These are phyloP conservation scores for Thoreauomyces humboldtii DNA, from an alignment of 192 early-diverging fungal genomes.

Conservation along the genomic window DNA sequence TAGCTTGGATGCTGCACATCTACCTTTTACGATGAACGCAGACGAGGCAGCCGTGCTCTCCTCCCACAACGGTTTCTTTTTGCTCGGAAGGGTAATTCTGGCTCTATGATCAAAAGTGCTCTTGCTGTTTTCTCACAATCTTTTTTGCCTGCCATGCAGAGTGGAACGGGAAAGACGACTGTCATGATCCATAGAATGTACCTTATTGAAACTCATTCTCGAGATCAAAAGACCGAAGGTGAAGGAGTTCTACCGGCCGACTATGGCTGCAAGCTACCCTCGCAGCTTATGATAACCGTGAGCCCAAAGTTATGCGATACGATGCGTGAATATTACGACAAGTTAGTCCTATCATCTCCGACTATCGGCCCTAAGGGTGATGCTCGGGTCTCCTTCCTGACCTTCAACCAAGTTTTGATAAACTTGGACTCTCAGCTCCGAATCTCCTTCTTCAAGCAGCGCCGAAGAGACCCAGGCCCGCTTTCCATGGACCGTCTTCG, in stretches of 20 bases:
- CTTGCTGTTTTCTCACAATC: too few species aligned
- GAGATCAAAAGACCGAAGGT: neutral
- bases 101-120: too few species aligned
- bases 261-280: neutral
- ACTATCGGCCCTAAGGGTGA: too few species aligned
- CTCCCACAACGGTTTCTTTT: neutral
- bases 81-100: too few species aligned
- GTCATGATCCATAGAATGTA: slow-evolving; percentile 1
- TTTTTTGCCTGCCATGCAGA: too few species aligned
- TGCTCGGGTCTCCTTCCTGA: too few species aligned
- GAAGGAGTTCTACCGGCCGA: neutral
- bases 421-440: too few species aligned
- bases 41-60: neutral
- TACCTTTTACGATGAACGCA: neutral
- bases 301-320: neutral
- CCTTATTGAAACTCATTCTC: neutral
- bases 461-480: too few species aligned
- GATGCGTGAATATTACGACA: slow-evolving; percentile 4
- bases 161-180: slow-evolving; percentile 12
- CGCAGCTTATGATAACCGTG: slow-evolving; percentile 8
- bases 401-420: neutral
- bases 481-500: too few species aligned
- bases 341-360: too few species aligned
- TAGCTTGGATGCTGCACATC: neutral
- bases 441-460: too few species aligned